Evolutionary conservation across 2,329 filamentous ascomycete genomes (phyloP), one percentile per base, ranked within the genome.

Genomic region (Pseudogymnoascus sp.): DNA sequence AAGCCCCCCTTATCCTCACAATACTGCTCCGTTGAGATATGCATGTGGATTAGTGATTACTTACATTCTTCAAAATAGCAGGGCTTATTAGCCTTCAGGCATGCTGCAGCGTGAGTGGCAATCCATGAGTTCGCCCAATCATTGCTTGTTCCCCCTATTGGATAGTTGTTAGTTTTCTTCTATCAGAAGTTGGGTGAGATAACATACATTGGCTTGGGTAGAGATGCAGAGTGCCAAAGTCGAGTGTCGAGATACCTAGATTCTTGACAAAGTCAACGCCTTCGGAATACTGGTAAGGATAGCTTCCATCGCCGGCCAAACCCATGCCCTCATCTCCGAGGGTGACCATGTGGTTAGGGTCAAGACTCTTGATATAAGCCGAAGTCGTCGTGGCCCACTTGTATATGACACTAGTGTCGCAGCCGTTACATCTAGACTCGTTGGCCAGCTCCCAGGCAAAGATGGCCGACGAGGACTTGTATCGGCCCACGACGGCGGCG

Each of bases 361-460:
- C 86, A 14, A 89, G 76, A 5, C 77, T 80, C 73, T 89, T 89
- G 74, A 89, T 83, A 70, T 87, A 89, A 6, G 78, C 74, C 31
- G 82, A 84, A 0, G 80, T 84, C 1, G 74, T 75, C 42, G 77
- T 75, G 10, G 84, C 84, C 88, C 87, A 90, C 50, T 82, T 77
- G 38, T 79, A 81, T 64, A 89, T 78, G 14, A 87, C 79, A 5
- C 79, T 78, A 0, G 84, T 82, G 34, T 76, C 75, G 71, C 87
- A 89, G 10, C 83, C 81, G 12, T 78, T 77, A 75, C 86, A 89
- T 63, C 86, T 78, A 16, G 86, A 83, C 73, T 89, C 87, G 67
- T 89, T 90, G 62, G 79, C 84, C 1, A 90, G 76, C 69, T 90
- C 86, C 87, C 87, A 90, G 0, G 85, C 85, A 67, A 89, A 84